phyloP scores from a whole-genome alignment of 2,329 filamentous ascomycete genomes.

The Fusarium oxysporum region DNA sequence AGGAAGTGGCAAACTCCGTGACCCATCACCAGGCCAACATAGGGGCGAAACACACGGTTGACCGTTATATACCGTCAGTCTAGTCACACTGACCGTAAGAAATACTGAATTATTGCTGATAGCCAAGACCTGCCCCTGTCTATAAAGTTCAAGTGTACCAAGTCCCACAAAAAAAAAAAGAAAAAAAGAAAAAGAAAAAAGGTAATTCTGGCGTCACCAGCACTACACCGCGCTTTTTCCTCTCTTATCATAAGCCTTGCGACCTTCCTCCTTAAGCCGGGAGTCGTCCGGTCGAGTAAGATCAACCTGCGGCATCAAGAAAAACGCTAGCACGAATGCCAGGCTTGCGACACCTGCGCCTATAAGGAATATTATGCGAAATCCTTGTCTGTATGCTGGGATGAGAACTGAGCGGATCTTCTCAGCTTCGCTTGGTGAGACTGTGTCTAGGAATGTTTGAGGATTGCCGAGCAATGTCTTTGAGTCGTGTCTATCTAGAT shows the following conservation, averaged over 20 bases:
- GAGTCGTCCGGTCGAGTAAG: constrained; percentile 53
- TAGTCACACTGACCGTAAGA: background rate
- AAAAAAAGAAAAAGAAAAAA: background rate
- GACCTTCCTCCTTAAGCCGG: constrained; percentile 52
- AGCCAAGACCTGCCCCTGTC: background rate
- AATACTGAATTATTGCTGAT: no score
- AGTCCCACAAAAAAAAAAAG: background rate
- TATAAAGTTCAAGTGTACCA: background rate
- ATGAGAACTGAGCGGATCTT: constrained; percentile 48
- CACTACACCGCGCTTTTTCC: background rate
- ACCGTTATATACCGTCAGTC: background rate
- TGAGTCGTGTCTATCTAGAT: constrained; percentile 35
- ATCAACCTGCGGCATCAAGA: constrained; percentile 55
- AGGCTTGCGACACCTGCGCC: constrained; percentile 51
- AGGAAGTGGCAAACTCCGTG: no score
- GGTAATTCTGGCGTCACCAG: background rate
- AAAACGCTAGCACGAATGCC: constrained; percentile 53
- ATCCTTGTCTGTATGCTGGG: constrained; percentile 52
- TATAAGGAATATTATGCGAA: constrained; percentile 54
- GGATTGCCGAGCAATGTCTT: constrained; percentile 51
- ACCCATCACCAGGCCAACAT: no score
- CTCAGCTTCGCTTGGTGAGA: constrained; percentile 47
- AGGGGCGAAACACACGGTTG: no score
- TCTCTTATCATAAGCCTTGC: constrained; percentile 34
- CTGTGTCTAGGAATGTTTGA: constrained; percentile 46